A percentile compares a stretch with the other conserved stretches of the same genome.
These are phyloP conservation scores for Pseudocercospora macadamiae DNA, from an alignment of 2,329 filamentous ascomycete species.

Conservation along the genomic window DNA sequence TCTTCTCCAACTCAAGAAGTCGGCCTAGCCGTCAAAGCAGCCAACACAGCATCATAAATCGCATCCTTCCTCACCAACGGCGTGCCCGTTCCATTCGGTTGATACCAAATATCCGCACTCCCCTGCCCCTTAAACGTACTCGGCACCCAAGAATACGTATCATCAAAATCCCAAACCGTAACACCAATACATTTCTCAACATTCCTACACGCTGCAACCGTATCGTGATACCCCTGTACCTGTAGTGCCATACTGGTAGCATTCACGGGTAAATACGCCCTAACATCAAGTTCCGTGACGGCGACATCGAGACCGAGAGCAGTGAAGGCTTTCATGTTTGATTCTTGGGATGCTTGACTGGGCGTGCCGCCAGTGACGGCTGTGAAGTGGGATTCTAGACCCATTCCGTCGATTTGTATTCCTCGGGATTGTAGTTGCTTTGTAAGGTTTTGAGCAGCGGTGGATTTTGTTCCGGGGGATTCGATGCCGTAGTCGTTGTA, in stretches of 20 bases:
- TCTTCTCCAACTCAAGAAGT: too few species aligned
- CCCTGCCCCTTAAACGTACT: constrained; percentile 42
- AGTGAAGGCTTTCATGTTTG: constrained; percentile 55
- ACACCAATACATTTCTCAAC: constrained; percentile 43
- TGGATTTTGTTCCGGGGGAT: constrained; percentile 29
- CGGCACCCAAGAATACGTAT: constrained; percentile 48
- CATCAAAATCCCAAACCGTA: constrained; percentile 57
- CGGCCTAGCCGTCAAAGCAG: constrained; percentile 6
- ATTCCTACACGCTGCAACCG: constrained; percentile 40
- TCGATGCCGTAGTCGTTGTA: constrained; percentile 39
- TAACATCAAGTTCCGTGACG: constrained; percentile 67
- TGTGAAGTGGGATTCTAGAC: constrained; percentile 59
- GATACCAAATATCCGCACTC: constrained; percentile 43
- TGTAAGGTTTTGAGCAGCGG: constrained; percentile 31
- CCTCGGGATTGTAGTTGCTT: constrained; percentile 31
- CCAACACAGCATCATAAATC: constrained; percentile 36
- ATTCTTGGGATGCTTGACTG: constrained; percentile 39
- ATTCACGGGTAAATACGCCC: constrained; percentile 35
- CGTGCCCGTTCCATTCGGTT: constrained; percentile 39
- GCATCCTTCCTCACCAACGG: constrained; percentile 51
- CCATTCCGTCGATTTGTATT: constrained; percentile 44
- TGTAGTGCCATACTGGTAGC: constrained; percentile 42
- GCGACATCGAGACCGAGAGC: constrained; percentile 60
- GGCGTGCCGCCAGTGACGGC: constrained; percentile 30
- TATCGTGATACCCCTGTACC: constrained; percentile 49